Percentiles rank a stretch among this genome's conserved stretches.
These are phyloP conservation scores for Phenoliferia sp. DNA, from an alignment of 1,284 basidiomycete species.

Conservation along the genomic window DNA sequence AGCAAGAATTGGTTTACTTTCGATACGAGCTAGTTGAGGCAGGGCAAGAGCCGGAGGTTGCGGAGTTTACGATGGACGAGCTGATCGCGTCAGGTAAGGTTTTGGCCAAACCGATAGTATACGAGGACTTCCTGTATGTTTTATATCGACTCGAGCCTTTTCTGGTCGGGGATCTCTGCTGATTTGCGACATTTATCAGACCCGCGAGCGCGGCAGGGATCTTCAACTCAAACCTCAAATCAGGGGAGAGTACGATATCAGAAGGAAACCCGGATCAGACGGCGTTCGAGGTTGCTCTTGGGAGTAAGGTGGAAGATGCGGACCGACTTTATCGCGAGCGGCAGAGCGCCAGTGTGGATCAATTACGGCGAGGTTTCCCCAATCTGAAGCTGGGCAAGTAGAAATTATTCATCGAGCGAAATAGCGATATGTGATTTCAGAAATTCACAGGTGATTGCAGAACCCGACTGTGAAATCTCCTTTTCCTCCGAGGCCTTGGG, in stretches of 20 bases:
- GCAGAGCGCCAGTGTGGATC: conserved; percentile 7
- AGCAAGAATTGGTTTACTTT: conserved; percentile 38
- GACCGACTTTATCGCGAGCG: conserved; percentile 18
- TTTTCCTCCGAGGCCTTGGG: too few relatives aligned
- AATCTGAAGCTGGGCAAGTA: background rate
- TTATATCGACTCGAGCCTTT: background rate
- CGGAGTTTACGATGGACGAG: conserved; percentile 14
- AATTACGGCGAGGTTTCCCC: background rate
- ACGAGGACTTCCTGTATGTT: conserved; percentile 45
- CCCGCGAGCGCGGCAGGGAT: conserved; percentile 48
- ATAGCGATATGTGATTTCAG: too few relatives aligned
- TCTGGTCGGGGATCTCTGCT: conserved; percentile 4
- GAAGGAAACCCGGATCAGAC: conserved; percentile 11
- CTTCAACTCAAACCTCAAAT: conserved; percentile 43
- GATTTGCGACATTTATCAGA: conserved; percentile 9
- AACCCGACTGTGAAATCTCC: too few relatives aligned
- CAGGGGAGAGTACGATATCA: background rate
- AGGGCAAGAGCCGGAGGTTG: background rate
- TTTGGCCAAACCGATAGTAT: conserved; percentile 41
- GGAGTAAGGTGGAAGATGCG: conserved; percentile 13
- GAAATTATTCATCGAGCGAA: too few relatives aligned
- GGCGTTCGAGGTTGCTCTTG: conserved; percentile 13
- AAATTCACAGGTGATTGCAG: too few relatives aligned
- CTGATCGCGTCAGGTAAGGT: conserved; percentile 40
- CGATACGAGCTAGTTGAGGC: conserved; percentile 22